A percentile compares a stretch with the other conserved stretches of the same genome.
phyloP scores from a whole-genome alignment of 306 rosid species.

The Elaeagnus macrophylla region DNA sequence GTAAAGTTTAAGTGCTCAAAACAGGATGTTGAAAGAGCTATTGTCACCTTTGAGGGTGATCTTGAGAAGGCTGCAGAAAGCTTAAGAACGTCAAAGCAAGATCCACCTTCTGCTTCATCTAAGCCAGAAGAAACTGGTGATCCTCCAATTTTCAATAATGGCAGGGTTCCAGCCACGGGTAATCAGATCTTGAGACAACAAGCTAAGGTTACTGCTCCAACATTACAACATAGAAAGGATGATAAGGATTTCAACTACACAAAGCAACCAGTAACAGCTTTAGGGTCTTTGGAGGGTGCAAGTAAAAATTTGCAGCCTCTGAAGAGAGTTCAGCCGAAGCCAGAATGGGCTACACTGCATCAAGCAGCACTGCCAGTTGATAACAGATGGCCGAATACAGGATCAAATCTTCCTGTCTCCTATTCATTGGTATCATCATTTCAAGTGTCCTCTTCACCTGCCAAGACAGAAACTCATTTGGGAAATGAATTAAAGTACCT shows the following conservation, averaged over 20 bases:
- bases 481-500: slow-evolving; percentile 63
- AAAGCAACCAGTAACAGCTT: slow-evolving; percentile 40
- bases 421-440: slow-evolving; percentile 59
- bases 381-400: slow-evolving; percentile 65
- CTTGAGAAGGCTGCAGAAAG: slow-evolving; percentile 72
- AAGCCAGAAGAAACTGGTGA: slow-evolving; percentile 82
- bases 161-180: slow-evolving; percentile 46
- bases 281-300: slow-evolving; percentile 49
- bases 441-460: slow-evolving; percentile 44
- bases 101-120: slow-evolving; percentile 45
- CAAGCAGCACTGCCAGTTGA: slow-evolving; percentile 43
- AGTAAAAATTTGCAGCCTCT: slow-evolving; percentile 54
- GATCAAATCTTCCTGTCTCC: slow-evolving; percentile 51
- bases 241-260: slow-evolving; percentile 80
- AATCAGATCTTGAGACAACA: slow-evolving; percentile 48
- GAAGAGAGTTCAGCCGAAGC: slow-evolving; percentile 58
- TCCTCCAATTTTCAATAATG: slow-evolving; percentile 43
- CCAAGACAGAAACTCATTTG: slow-evolving; percentile 55
- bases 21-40: slow-evolving; percentile 92
- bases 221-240: slow-evolving; percentile 53
- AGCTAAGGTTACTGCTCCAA: slow-evolving; percentile 30
- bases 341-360: slow-evolving; percentile 73
- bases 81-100: slow-evolving; percentile 57
- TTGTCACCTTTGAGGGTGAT: slow-evolving; percentile 81
- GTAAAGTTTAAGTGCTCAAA: slow-evolving; percentile 53